Evolutionary conservation across 163 green algal genomes (phyloP).

Genomic region (Chloroidium sp.): DNA sequence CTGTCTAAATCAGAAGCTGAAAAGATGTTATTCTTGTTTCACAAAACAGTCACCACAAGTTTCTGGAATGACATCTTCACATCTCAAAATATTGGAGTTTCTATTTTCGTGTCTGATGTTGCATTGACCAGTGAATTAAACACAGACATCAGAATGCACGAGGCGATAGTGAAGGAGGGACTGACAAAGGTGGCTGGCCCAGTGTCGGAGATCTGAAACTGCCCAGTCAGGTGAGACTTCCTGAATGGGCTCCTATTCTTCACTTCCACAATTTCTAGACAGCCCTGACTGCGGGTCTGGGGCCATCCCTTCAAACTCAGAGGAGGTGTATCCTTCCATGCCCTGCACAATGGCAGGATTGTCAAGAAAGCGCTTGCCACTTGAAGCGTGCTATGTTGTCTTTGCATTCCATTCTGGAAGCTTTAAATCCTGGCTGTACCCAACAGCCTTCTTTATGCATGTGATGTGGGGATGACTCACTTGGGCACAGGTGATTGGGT

Average conservation of each 20-base stretch:
- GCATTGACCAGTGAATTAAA: neutral
- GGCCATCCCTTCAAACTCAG: neutral
- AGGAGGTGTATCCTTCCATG: too few species aligned
- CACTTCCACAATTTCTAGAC: conserved; percentile 50
- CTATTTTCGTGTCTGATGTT: neutral
- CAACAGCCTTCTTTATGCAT: too few species aligned
- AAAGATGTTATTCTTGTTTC: conserved; percentile 18
- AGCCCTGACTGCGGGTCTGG: neutral
- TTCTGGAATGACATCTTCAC: neutral
- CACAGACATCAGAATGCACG: neutral
- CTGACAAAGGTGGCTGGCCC: conserved; percentile 20
- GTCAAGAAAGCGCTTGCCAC: too few species aligned
- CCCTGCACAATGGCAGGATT: too few species aligned
- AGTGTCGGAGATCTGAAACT: conserved; percentile 23
- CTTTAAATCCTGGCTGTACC: too few species aligned
- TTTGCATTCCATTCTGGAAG: too few species aligned
- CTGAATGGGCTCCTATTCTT: conserved; percentile 61
- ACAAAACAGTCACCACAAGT: neutral
- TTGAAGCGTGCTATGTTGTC: too few species aligned
- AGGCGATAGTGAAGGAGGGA: conserved; percentile 14
- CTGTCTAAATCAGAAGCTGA: conserved; percentile 6
- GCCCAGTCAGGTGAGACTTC: conserved; percentile 7
- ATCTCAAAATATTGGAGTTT: neutral
- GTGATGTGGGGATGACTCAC: too few species aligned
- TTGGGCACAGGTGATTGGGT: too few species aligned